Evolutionary conservation across 1,284 basidiomycete species (phyloP).

Genomic region (Meira nashicola): DNA sequence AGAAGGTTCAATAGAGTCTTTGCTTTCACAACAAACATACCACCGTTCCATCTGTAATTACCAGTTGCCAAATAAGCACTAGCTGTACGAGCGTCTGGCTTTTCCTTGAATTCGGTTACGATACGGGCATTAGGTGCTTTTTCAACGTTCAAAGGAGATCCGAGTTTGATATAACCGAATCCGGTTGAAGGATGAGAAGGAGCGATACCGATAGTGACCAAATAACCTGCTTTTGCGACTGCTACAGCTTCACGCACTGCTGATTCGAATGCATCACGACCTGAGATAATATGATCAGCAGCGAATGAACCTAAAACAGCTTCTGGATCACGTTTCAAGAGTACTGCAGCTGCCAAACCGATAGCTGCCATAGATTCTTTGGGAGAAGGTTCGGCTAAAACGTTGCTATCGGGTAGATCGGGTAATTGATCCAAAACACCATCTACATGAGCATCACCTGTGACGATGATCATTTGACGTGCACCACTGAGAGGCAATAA

Average conservation of each 20-base stretch:
- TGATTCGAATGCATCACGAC: constrained; percentile 49
- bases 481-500: constrained; percentile 12
- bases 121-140: constrained; percentile 47
- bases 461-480: constrained; percentile 13
- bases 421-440: constrained; percentile 16
- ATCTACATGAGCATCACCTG: constrained; percentile 13
- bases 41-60: constrained; percentile 53
- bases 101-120: constrained; percentile 53
- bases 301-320: constrained; percentile 52
- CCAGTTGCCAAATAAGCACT: constrained; percentile 48
- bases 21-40: constrained; percentile 53
- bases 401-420: constrained; percentile 12
- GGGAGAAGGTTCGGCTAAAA: constrained; percentile 17
- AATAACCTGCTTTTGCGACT: constrained; percentile 46
- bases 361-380: constrained; percentile 21
- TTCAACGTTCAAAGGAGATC: constrained; percentile 33
- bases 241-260: constrained; percentile 50
- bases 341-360: constrained; percentile 49
- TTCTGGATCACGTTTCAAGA: constrained; percentile 43
- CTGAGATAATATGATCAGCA: constrained; percentile 51
- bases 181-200: constrained; percentile 51
- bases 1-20: constrained; percentile 40
- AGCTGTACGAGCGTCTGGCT: constrained; percentile 51
- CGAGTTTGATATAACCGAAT: constrained; percentile 53
- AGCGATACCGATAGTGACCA: constrained; percentile 53